Evolutionary conservation across 169 alveolate species (phyloP).

Genomic region (Plasmodium fragile): DNA sequence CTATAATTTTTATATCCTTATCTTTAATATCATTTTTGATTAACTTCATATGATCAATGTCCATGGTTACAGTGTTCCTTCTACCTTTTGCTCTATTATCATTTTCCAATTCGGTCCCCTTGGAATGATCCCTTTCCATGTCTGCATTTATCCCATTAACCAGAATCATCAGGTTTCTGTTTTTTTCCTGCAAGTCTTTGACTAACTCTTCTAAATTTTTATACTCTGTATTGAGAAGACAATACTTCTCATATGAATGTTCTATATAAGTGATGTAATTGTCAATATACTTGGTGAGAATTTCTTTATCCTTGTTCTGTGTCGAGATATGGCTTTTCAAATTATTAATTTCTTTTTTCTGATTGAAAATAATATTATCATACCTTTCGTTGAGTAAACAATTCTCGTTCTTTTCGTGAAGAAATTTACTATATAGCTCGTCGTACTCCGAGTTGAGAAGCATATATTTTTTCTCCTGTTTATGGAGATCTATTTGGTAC

Average conservation of each 20-base stretch:
- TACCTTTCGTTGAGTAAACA: slow-evolving; percentile 66
- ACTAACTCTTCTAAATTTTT: slow-evolving; percentile 67
- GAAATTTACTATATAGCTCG: slow-evolving; percentile 54
- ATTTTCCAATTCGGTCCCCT: not conserved
- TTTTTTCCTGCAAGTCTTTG: slow-evolving; percentile 59
- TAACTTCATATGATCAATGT: slow-evolving; percentile 57
- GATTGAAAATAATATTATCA: slow-evolving; percentile 66
- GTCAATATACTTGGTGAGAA: slow-evolving; percentile 68
- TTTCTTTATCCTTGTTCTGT: slow-evolving; percentile 73
- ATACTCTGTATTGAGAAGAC: slow-evolving; percentile 47
- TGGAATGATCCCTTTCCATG: not conserved
- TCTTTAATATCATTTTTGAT: slow-evolving; percentile 67
- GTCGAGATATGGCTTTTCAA: slow-evolving; percentile 58
- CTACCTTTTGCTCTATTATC: not conserved
- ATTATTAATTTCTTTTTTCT: slow-evolving; percentile 62
- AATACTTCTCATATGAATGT: slow-evolving; percentile 65
- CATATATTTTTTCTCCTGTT: slow-evolving; percentile 75
- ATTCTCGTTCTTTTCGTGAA: slow-evolving; percentile 60
- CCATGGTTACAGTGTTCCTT: slow-evolving; percentile 23
- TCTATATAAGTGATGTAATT: slow-evolving; percentile 74
- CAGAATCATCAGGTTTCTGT: slow-evolving; percentile 26
- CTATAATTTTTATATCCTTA: slow-evolving; percentile 67
- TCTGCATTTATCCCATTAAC: slow-evolving; percentile 43
- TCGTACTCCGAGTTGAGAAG: slow-evolving; percentile 66
- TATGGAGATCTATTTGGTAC: slow-evolving; percentile 72